Conservation (phyloP, 192 early-diverging fungal genomes). For the Dissophora ornata region DNA sequence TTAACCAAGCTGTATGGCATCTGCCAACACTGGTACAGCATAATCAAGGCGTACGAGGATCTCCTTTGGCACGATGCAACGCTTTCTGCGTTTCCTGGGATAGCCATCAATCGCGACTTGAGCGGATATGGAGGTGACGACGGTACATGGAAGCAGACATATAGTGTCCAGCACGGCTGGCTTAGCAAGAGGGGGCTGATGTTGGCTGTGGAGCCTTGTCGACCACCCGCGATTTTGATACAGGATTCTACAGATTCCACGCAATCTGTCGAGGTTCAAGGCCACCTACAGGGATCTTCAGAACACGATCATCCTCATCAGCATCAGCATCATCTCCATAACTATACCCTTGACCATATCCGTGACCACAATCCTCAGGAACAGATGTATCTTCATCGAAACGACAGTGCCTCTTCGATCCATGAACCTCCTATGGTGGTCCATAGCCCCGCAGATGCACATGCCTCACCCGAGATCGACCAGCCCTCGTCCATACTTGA, state of each 20-base stretch:
- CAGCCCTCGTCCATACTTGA: background rate
- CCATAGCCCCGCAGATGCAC: no score
- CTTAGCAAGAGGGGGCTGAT: background rate
- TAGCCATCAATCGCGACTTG: background rate
- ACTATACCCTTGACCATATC: background rate
- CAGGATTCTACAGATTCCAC: background rate
- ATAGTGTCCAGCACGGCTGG: conserved; percentile 19
- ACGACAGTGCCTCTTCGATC: background rate
- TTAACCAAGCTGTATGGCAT: background rate
- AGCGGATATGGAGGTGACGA: background rate
- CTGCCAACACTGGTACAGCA: conserved; percentile 3
- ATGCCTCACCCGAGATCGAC: no score
- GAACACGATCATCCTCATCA: background rate
- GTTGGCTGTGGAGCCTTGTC: conserved; percentile 1
- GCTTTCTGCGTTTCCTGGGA: conserved; percentile 3
- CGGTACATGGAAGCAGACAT: conserved; percentile 15
- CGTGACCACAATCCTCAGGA: no score
- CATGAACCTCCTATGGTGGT: background rate
- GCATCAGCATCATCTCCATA: background rate
- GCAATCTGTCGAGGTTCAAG: background rate
- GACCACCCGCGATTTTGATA: background rate
- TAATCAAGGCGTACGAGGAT: conserved; percentile 5
- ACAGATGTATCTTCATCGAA: no score
- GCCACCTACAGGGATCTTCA: background rate
- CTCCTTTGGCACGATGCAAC: conserved; percentile 24